Percentiles rank a stretch among this genome's conserved stretches.
phyloP scores from a whole-genome alignment of 1,284 basidiomycete species.

The Meripilus lineatus region DNA sequence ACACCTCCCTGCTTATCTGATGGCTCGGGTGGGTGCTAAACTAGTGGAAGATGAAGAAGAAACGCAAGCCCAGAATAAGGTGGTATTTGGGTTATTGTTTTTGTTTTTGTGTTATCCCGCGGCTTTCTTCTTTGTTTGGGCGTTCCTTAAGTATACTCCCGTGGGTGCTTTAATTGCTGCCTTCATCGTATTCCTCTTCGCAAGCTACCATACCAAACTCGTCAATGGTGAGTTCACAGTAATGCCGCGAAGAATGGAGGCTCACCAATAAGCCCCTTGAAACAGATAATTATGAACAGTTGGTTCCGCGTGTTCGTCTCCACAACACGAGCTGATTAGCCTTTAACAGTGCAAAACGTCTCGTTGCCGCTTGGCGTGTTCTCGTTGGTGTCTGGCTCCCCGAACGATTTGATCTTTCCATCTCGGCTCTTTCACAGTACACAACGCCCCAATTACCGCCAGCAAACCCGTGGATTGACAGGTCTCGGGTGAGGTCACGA shows the following conservation, averaged over 20 bases:
- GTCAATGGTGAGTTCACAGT: slow-evolving; percentile 54
- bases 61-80: slow-evolving; percentile 90
- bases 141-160: slow-evolving; percentile 66
- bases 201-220: slow-evolving; percentile 75
- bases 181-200: slow-evolving; percentile 63
- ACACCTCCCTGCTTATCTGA: slow-evolving; percentile 79
- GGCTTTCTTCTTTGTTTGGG: slow-evolving; percentile 80
- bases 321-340: slow-evolving; percentile 8
- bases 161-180: slow-evolving; percentile 36
- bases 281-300: slow-evolving; percentile 80
- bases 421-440: slow-evolving; percentile 69
- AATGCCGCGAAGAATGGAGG: slow-evolving; percentile 16
- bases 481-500: slow-evolving; percentile 24
- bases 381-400: slow-evolving; percentile 89
- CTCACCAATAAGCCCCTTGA: background rate
- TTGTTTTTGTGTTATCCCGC: slow-evolving; percentile 76
- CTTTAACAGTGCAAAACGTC: slow-evolving; percentile 61
- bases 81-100: slow-evolving; percentile 77
- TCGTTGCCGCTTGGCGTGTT: slow-evolving; percentile 86
- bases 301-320: slow-evolving; percentile 23
- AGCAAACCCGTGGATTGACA: slow-evolving; percentile 67
- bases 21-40: slow-evolving; percentile 69
- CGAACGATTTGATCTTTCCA: slow-evolving; percentile 71
- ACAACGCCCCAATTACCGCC: slow-evolving; percentile 60
- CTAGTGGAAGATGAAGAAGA: slow-evolving; percentile 86